phyloP scores from a whole-genome alignment of 2,329 filamentous ascomycete species.

The Colletotrichum sp. region DNA sequence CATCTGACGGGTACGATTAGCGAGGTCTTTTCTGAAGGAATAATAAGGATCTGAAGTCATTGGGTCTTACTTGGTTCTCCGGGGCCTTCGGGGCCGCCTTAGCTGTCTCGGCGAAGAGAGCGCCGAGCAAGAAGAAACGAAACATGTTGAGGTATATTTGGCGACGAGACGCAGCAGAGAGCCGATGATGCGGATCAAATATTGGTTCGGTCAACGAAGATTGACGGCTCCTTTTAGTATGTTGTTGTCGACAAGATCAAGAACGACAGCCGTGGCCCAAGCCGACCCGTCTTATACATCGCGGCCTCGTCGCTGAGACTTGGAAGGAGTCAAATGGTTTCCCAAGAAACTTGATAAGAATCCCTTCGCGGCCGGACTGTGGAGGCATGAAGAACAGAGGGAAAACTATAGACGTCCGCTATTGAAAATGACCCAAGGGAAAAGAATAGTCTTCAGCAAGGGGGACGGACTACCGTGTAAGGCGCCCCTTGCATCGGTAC shows the following conservation, averaged over 20 bases:
- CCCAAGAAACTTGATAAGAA: neutral
- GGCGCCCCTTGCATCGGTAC: neutral
- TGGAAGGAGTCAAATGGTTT: neutral
- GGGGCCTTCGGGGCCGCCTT: neutral
- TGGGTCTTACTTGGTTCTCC: neutral
- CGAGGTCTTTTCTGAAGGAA: neutral
- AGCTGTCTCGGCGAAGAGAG: neutral
- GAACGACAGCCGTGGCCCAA: neutral
- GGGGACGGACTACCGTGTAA: neutral
- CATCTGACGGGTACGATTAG: neutral
- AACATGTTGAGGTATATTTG: neutral
- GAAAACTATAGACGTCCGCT: neutral
- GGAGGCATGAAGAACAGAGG: neutral
- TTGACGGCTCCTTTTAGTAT: neutral
- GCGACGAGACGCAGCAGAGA: neutral
- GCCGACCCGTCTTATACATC: neutral
- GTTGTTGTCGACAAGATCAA: neutral
- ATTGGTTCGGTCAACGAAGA: neutral
- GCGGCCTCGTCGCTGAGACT: neutral
- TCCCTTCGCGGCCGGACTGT: neutral
- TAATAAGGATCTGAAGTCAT: neutral
- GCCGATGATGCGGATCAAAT: neutral
- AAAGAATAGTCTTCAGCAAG: constrained; percentile 2
- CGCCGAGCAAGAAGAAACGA: neutral
- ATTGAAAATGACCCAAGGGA: neutral